Base-by-base conservation (phyloP, 306 rosid genomes). In the Hippophae gyantsensis region DNA sequence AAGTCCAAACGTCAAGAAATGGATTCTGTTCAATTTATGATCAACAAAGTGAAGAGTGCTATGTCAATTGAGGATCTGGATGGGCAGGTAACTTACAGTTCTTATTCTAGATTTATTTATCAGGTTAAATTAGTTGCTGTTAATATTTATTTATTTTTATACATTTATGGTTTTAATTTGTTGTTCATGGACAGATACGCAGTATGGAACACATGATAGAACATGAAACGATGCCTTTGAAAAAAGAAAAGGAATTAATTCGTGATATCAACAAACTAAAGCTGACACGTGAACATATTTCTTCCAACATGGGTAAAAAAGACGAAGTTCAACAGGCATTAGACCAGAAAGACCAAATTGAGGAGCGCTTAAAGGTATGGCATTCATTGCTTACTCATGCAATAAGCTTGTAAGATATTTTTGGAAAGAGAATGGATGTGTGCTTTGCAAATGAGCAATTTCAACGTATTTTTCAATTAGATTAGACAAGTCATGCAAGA, bases 141-240 rank as follows among this genome's bases (percentile, higher is more conserved):
- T 53, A 48, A 55, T 65, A 59, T 38, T 60, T 62, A 48, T 56
- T 40, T 12, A n/a, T 45, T 49, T 63, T 54, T 56, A 44, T 41
- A 42, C 65, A 54, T 58, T 61, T 60, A 57, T 62, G 61, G 10
- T 8, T 62, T 40, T 61, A 40, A 62, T 61, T 27, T 70, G 62
- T 72, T 65, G 54, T 57, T 63, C 63, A 7, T 64, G 60, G 48
- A 60, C 74, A 89, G 96, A 81, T 89, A 73, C 76, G 79, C 66
- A 78, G 76, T 73, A 76, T 85, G 79, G 90, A 89, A 70, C 81
- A 85, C 72, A 74, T 48, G 75, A 81, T 89, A 47, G 76, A 81
- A 64, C 96, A 89, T 72, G 97, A 83, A 73, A 89, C 97, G 40
- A 61, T 86, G 67, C 86, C 84, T 71, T 58, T 89, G 63, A 83